A percentile compares a stretch with the other conserved stretches of the same genome.
These are phyloP conservation scores for Acacia acuminata DNA, from an alignment of 306 rosid genomes.

Conservation along the genomic window DNA sequence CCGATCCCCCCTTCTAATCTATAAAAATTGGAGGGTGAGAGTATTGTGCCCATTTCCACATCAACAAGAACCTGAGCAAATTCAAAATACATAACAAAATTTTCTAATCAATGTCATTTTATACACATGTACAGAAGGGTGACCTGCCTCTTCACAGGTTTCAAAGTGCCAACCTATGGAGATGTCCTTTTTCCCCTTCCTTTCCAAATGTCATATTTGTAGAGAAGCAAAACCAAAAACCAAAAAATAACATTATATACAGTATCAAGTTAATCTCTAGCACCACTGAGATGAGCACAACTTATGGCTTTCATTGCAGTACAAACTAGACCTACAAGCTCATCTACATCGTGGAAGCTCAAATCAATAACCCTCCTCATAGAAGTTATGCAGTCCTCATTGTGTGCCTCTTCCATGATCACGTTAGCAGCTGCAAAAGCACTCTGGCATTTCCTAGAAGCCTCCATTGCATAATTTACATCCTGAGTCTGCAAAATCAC, in stretches of 20 bases:
- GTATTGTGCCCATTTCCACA: too few relatives aligned
- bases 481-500: slow-evolving; percentile 63
- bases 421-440: slow-evolving; percentile 52
- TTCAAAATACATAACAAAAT: too few relatives aligned
- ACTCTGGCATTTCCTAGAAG: slow-evolving; percentile 63
- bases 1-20: too few relatives aligned
- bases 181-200: slow-evolving; percentile 39
- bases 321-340: slow-evolving; percentile 61
- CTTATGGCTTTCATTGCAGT: slow-evolving; percentile 60
- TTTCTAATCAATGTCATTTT: too few relatives aligned
- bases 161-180: slow-evolving; percentile 36
- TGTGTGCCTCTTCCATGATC: slow-evolving; percentile 51
- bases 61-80: too few relatives aligned
- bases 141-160: slow-evolving; percentile 47
- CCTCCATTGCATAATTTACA: slow-evolving; percentile 69
- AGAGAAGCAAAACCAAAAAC: slow-evolving; percentile 33
- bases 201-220: slow-evolving; percentile 46
- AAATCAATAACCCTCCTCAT: slow-evolving; percentile 66
- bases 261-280: slow-evolving; percentile 65
- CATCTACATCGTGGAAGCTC: slow-evolving; percentile 83
- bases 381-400: slow-evolving; percentile 51
- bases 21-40: too few relatives aligned
- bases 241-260: slow-evolving; percentile 51
- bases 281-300: slow-evolving; percentile 58
- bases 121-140: slow-evolving; percentile 68